A percentile compares a stretch with the other conserved stretches of the same genome.
Evolutionary conservation across 495 filamentous ascomycete genomes (phyloP).

Genomic region (Staphylotrichum tortipilum): DNA sequence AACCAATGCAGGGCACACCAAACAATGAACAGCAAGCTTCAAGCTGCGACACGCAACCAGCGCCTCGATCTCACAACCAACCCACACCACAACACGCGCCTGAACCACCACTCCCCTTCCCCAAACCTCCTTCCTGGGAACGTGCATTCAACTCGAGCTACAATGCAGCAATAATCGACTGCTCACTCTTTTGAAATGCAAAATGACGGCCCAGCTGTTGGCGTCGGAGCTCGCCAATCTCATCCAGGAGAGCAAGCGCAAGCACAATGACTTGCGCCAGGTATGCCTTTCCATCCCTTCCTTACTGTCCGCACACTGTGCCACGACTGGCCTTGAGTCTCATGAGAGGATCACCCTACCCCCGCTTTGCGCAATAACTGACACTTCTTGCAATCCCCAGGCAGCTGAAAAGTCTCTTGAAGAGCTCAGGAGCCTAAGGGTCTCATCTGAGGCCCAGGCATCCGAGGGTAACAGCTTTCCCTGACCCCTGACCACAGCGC

Average conservation of each 20-base stretch:
- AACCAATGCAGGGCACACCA: too few species aligned
- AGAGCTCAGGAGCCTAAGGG: slow-evolving; percentile 73
- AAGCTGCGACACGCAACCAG: too few species aligned
- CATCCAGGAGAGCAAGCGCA: slow-evolving; percentile 91
- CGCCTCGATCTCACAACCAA: too few species aligned
- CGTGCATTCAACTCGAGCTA: neutral
- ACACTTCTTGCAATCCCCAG: slow-evolving; percentile 43
- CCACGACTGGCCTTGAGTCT: neutral
- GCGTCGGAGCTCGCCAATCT: slow-evolving; percentile 83
- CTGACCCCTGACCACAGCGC: neutral
- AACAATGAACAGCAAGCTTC: too few species aligned
- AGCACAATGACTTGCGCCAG: slow-evolving; percentile 79
- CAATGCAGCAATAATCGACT: neutral
- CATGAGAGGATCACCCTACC: too few species aligned
- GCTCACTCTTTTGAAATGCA: slow-evolving; percentile 14
- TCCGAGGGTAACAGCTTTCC: slow-evolving; percentile 59
- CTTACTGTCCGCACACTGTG: neutral
- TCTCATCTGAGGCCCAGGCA: slow-evolving; percentile 72
- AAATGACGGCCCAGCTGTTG: slow-evolving; percentile 92
- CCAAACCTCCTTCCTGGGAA: too few species aligned
- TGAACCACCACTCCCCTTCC: too few species aligned
- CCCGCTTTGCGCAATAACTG: too few species aligned
- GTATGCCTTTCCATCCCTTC: too few species aligned
- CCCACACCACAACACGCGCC: too few species aligned
- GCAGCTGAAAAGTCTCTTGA: slow-evolving; percentile 90